Base-by-base conservation (phyloP, 768 basidiomycete species). In the Russula brevipes region DNA sequence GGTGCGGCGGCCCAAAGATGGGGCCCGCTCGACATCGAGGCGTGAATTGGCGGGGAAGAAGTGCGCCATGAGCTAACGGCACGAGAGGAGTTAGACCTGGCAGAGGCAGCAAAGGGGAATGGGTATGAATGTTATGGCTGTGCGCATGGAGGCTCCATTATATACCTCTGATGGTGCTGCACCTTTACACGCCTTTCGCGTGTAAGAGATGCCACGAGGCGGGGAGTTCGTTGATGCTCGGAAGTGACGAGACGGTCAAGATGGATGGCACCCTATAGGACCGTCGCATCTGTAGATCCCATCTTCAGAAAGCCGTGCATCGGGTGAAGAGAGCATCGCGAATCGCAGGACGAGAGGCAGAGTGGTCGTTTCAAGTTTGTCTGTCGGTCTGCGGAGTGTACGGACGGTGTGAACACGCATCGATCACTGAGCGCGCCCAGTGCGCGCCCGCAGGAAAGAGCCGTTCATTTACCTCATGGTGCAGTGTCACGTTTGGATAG, bases 41-140 rank as follows among this genome's bases (percentile, higher is more conserved):
- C 63, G 57, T 16, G 66, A 66, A 24, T 10, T 54, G 30, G 66
- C 49, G 44, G 66, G 66, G 53, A 66, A 66, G 49, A 66, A 66
- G 44, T 66, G 47, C 14, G 62, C 62, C 65, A 66, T 66, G 52
- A 50, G 57, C 61, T 39, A 49, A 59, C 31, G 51, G 52, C 61
- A 56, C 56, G 61, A 56, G 33, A 52, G 42, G 19, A 31, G 36
- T 31, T 47, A 19, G 64, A 60, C 33, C 49, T 59, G n/a, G 46
- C 44, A 30, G 44, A 36, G 57, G 44, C 16, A 31, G 57, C 19
- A 42, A 64, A 56, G 58, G 42, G 54, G 58, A 31, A 35, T 36
- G 31, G 19, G 46, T 51, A 50, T 49, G 46, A 11, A 24, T 24
- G 24, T 24, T 24, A 42, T 51, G 38, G 63, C 58, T 55, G 47